Evolutionary conservation across 2,329 filamentous ascomycete genomes (phyloP).

Genomic region (Paraconiothyrium sp.): DNA sequence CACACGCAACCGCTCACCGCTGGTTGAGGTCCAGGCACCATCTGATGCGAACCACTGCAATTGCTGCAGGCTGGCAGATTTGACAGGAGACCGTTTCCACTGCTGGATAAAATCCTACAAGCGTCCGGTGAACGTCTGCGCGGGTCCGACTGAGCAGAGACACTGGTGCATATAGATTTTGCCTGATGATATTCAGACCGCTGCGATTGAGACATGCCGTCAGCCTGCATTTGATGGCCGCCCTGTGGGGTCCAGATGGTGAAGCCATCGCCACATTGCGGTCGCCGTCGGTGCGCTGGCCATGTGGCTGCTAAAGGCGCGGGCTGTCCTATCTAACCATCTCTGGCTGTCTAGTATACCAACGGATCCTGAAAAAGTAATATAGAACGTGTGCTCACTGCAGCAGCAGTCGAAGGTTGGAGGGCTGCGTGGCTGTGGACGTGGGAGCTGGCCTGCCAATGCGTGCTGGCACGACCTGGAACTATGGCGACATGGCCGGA

Average conservation of each 20-base stretch:
- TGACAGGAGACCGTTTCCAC: slow-evolving; percentile 26
- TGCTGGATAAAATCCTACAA: not conserved
- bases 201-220: slow-evolving; percentile 20
- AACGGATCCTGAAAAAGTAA: slow-evolving; percentile 22
- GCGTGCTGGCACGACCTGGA: slow-evolving; percentile 26
- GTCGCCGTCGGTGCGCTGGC: slow-evolving; percentile 26
- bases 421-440: slow-evolving; percentile 27
- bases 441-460: slow-evolving; percentile 29
- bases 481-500: slow-evolving; percentile 28
- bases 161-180: not conserved
- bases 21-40: slow-evolving; percentile 34
- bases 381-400: slow-evolving; percentile 23
- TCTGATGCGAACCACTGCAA: slow-evolving; percentile 42
- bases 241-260: slow-evolving; percentile 29
- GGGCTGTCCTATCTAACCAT: slow-evolving; percentile 19
- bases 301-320: slow-evolving; percentile 32
- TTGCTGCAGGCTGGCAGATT: slow-evolving; percentile 30
- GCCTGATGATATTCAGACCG: slow-evolving; percentile 8
- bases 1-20: slow-evolving; percentile 43
- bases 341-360: slow-evolving; percentile 13
- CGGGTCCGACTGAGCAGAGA: not conserved
- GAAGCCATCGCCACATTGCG: slow-evolving; percentile 15
- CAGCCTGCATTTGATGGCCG: slow-evolving; percentile 29
- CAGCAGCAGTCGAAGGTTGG: slow-evolving; percentile 37
- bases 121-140: not conserved